Evolutionary conservation across 2,329 filamentous ascomycete genomes (phyloP), one percentile per base, ranked within the genome.

Genomic region (Penicillium polonicum): DNA sequence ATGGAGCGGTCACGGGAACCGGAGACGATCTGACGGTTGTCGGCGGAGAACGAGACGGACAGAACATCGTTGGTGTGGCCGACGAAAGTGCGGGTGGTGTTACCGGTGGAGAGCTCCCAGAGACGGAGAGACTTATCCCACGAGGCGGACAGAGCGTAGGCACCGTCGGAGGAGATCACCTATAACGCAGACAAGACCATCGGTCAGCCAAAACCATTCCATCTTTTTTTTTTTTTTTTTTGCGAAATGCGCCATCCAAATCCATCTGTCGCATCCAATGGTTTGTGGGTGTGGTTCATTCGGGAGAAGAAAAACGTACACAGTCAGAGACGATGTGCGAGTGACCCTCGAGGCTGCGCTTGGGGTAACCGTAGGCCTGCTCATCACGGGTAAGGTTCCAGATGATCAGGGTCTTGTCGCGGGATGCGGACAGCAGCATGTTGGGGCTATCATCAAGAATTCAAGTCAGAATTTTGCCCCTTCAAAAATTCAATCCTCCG

Each of bases 271-370:
- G 42, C 54, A 41, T 46, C 54, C 48, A 59, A 48, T 53, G 54
- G 41, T 48, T 60, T 54, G 49, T 44, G 49, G 54, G 50, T 53
- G 49, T 51, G 29, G 35, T 60, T 52, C 55, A 57, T 46, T 57
- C 44, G 46, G 57, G 59, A 54, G 52, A 60, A 58, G 60, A 61
- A 59, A 65, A 76, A 90, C 91, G 74, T 94, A 96, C 94, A 84
- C 94, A 97, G 89, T 99, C 94, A 80, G 94, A 97, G 79, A 99
- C 92, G 80, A 99, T 99, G 89, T 99, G 94, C 68, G 92, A 97
- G 87, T 99, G 94, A 77, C 94, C 94, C 84, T 95, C 89, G 72
- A 99, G 92, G 78, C 91, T 95, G 83, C 94, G 89, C 88, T 99
- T 97, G 78, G 94, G 94, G 87, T 96, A 96, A 74, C 94, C 94